Percentiles rank a stretch among this genome's conserved stretches.
phyloP scores from a whole-genome alignment of 2,329 filamentous ascomycete species.

The Torrubiella hemipterigena region DNA sequence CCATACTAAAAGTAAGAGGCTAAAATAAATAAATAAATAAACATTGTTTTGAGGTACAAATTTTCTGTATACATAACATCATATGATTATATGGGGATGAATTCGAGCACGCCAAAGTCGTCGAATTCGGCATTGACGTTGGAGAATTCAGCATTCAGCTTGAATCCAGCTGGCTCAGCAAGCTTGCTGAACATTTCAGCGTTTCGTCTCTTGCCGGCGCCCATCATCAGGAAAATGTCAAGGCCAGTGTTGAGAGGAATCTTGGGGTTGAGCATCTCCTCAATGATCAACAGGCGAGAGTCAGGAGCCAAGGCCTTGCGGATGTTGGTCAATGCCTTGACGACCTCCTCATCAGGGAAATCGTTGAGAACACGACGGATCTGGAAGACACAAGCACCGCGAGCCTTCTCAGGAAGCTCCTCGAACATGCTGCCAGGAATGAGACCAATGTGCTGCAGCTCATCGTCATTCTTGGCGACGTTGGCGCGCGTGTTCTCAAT shows the following conservation, averaged over 20 bases:
- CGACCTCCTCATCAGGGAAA: constrained; percentile 2
- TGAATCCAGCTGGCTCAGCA: not conserved
- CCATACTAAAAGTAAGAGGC: too few species aligned
- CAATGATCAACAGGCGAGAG: not conserved
- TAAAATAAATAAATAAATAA: too few species aligned
- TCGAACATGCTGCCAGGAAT: not conserved
- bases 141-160: not conserved
- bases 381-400: constrained; percentile 1
- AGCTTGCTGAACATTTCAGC: constrained; percentile 1
- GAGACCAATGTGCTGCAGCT: not conserved
- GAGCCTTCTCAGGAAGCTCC: not conserved
- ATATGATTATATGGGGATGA: too few species aligned
- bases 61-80: too few species aligned
- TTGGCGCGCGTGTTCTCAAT: not conserved
- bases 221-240: constrained; percentile 3
- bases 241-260: not conserved
- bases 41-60: too few species aligned
- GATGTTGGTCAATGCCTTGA: not conserved
- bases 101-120: constrained; percentile 1
- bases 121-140: not conserved
- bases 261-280: constrained; percentile 1
- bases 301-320: not conserved
- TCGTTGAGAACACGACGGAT: constrained; percentile 4
- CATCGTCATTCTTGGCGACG: not conserved
- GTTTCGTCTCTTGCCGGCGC: constrained; percentile 3